These are phyloP conservation scores for Cornus kousa DNA, from an alignment of 148 eudicot species.

Conservation along the genomic window DNA sequence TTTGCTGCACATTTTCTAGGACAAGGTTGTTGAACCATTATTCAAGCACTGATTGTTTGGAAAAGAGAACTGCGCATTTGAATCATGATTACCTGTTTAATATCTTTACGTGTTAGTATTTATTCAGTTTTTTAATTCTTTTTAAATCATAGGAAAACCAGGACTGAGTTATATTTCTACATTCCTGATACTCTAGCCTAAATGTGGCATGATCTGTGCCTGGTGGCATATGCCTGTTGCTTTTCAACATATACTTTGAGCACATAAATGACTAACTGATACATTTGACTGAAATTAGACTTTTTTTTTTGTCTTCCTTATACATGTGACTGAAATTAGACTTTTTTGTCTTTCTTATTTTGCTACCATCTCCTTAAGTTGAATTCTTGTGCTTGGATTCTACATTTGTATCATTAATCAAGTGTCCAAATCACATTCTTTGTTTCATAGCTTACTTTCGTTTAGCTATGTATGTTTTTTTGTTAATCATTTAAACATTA, in stretches of 20 bases:
- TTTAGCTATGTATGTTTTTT: background rate
- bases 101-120: background rate
- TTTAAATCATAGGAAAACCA: conserved; percentile 2
- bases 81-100: background rate
- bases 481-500: background rate
- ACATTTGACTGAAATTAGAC: background rate
- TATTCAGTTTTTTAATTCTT: background rate
- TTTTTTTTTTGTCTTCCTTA: background rate
- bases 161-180: background rate
- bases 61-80: background rate
- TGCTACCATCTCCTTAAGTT: background rate
- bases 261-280: background rate
- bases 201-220: background rate
- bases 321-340: background rate
- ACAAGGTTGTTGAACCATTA: background rate
- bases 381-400: background rate
- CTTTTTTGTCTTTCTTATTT: background rate
- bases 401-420: background rate
- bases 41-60: background rate
- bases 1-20: background rate
- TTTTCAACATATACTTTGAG: background rate
- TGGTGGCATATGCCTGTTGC: background rate
- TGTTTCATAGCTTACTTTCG: background rate
- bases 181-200: background rate
- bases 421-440: background rate